phyloP scores from a whole-genome alignment of 1,284 basidiomycete species.

The Ceratobasidium sp. region DNA sequence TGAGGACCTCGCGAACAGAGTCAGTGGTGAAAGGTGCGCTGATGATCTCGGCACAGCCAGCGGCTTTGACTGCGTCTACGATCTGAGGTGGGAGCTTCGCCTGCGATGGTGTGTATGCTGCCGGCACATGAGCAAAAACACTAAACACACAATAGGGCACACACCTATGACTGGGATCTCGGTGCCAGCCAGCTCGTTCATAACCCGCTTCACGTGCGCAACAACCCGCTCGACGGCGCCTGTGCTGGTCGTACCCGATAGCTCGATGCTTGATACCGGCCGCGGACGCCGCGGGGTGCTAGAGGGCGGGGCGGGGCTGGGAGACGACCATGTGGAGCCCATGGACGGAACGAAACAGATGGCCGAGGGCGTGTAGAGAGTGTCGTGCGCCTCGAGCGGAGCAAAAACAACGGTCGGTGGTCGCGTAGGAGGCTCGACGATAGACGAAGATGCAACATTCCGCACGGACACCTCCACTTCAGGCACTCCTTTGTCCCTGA shows the following conservation, averaged over 20 bases:
- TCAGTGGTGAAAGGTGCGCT: conserved; percentile 43
- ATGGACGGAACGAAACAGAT: conserved; percentile 42
- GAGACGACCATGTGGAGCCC: conserved; percentile 25
- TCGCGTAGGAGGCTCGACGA: background rate
- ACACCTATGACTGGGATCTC: conserved; percentile 27
- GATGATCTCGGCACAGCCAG: conserved; percentile 36
- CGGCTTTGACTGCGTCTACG: conserved; percentile 4
- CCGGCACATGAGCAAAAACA: conserved; percentile 1
- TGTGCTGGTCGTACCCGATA: conserved; percentile 35
- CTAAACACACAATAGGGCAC: background rate
- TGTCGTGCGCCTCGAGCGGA: conserved; percentile 29
- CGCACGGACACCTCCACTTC: conserved; percentile 8
- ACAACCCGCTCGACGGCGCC: conserved; percentile 41
- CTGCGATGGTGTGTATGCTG: conserved; percentile 33
- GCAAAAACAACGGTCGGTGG: conserved; percentile 18
- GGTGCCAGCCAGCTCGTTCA: conserved; percentile 19
- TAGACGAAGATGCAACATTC: background rate
- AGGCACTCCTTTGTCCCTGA: conserved; percentile 38
- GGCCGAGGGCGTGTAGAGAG: conserved; percentile 41
- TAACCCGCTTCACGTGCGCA: conserved; percentile 29
- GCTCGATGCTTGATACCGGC: conserved; percentile 38
- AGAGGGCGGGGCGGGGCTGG: background rate
- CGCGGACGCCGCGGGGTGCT: conserved; percentile 37
- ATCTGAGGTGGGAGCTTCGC: conserved; percentile 25
- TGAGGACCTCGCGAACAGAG: conserved; percentile 25